Evolutionary conservation across 805 yeast genomes (phyloP), one percentile per base, ranked within the genome.

Genomic region (Cyberlindnera xishuangbannaensis): DNA sequence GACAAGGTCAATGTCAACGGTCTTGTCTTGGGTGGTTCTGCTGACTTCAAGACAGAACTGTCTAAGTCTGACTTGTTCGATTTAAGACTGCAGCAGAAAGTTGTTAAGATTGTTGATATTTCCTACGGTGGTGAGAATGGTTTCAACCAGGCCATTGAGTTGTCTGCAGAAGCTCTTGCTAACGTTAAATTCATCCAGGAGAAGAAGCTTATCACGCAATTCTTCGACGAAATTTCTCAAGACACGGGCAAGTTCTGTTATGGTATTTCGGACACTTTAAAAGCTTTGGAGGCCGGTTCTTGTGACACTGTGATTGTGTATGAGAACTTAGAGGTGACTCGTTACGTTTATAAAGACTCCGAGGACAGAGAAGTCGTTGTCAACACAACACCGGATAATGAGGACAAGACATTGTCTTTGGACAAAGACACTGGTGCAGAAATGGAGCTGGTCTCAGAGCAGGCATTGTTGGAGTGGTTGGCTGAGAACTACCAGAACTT

Each of bases 81-180:
- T 62, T 68, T 65, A 49, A 85, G 99, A 67, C 72, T 92, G 55
- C 84, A 73, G 49, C 80, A 83, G 31, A 88, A 87, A 64, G 78
- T 92, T 52, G 73, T 92, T 42, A 85, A 87, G 62, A 75, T 88
- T 58, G 98, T 94, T 36, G 99, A 92, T 69, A 83, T 92, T 37
- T 88, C 97, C 3, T 92, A 92, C 56, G 99, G 99, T 64, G 98
- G 99, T 59, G 98, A 92, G 65, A 92, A 92, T 60, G 99, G 99
- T 29, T 92, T 92, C 32, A 92, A 92, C 68, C 99, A 92, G 70
- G 99, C 99, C 28, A 94, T 92, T 53, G 98, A 92, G 64, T 72
- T 92, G 48, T 83, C 97, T 20, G 95, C 97, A 19, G 99, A 92
- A 70, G 83, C 98, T 18, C 73, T 92, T 56, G 83, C 97, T 31